A percentile compares a stretch with the other conserved stretches of the same genome.
Evolutionary conservation across 1,284 basidiomycete genomes (phyloP).

Genomic region (Moesziomyces parantarcticus): DNA sequence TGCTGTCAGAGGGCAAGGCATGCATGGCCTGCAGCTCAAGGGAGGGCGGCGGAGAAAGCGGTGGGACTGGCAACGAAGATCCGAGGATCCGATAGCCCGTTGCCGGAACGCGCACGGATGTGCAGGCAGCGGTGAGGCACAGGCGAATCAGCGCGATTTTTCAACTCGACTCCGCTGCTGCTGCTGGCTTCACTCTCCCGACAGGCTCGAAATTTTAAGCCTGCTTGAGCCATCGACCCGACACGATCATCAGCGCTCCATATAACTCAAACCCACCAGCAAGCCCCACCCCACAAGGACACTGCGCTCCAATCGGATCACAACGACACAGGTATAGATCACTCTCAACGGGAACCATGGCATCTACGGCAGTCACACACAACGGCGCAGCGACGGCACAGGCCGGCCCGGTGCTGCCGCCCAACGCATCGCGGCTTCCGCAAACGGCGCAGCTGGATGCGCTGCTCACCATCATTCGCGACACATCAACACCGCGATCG

Average conservation of each 20-base stretch:
- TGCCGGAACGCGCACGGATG: background rate
- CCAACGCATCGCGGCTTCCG: slow-evolving; percentile 84
- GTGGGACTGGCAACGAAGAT: background rate
- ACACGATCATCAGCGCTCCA: background rate
- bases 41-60: too few relatives aligned
- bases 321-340: background rate
- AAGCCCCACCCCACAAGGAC: background rate
- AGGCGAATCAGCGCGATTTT: background rate
- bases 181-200: background rate
- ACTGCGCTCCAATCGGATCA: background rate
- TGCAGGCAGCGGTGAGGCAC: background rate
- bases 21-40: background rate
- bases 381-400: slow-evolving; percentile 20
- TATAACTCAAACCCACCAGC: background rate
- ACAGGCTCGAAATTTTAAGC: background rate
- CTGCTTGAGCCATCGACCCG: too few relatives aligned
- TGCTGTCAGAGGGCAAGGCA: background rate
- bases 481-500: slow-evolving; percentile 73
- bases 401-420: slow-evolving; percentile 71
- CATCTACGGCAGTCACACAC: slow-evolving; percentile 12
- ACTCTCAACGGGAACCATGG: slow-evolving; percentile 9
- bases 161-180: background rate
- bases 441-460: slow-evolving; percentile 85
- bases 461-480: slow-evolving; percentile 90
- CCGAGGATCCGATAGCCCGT: background rate